Evolutionary conservation across 768 basidiomycete species (phyloP).

Genomic region (Galerina sulciceps): DNA sequence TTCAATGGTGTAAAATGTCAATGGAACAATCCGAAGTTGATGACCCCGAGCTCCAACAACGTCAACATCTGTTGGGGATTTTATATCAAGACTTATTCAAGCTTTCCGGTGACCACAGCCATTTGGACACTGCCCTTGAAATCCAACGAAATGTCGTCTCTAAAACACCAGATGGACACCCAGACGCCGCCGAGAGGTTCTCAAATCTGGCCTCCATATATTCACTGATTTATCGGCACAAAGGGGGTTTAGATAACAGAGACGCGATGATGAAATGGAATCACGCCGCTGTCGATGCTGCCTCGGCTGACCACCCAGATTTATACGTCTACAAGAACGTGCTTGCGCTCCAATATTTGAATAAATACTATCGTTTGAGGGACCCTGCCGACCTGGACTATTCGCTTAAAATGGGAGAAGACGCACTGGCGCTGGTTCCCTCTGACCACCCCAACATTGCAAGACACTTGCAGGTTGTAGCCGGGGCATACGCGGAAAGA

Average conservation of each 20-base stretch:
- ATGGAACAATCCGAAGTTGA: neutral
- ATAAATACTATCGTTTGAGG: slow-evolving; percentile 4
- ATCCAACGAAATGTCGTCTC: slow-evolving; percentile 4
- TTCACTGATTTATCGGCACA: neutral
- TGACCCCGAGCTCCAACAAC: neutral
- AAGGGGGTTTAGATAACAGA: slow-evolving; percentile 3
- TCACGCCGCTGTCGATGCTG: slow-evolving; percentile 10
- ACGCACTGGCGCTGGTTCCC: slow-evolving; percentile 2
- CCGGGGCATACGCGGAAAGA: neutral
- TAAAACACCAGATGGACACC: neutral
- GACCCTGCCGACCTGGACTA: slow-evolving; percentile 8
- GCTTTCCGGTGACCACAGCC: neutral
- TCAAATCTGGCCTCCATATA: neutral
- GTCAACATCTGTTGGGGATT: slow-evolving; percentile 3
- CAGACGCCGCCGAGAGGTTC: neutral
- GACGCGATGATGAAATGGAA: slow-evolving; percentile 13
- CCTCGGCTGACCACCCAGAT: slow-evolving; percentile 2
- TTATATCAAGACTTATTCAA: slow-evolving; percentile 1
- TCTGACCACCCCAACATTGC: neutral
- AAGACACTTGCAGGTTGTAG: neutral
- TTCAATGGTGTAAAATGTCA: neutral
- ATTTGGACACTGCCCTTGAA: neutral
- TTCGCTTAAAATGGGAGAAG: neutral
- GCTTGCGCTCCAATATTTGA: slow-evolving; percentile 3
- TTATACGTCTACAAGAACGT: neutral